Evolutionary conservation across 306 rosid genomes (phyloP).

Genomic region (Abrus precatorius): DNA sequence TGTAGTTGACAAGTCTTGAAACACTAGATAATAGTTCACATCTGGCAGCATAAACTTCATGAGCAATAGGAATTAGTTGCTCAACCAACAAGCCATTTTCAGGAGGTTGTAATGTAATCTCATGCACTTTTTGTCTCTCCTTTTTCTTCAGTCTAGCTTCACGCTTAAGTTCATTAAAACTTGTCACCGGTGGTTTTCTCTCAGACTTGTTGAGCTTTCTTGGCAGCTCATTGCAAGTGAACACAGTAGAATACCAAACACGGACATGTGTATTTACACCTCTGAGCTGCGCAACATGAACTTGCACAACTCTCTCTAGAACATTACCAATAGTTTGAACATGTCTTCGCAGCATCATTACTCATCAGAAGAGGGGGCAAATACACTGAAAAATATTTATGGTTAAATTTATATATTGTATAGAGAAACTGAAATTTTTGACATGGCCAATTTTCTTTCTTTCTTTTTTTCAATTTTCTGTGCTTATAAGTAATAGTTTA

Average conservation of each 20-base stretch:
- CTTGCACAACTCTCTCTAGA: conserved; percentile 43
- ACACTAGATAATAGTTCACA: conserved; percentile 57
- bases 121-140: conserved; percentile 61
- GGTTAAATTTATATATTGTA: background rate
- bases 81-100: conserved; percentile 71
- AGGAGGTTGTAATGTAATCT: conserved; percentile 62
- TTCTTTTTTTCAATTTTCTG: background rate
- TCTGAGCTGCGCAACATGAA: conserved; percentile 11
- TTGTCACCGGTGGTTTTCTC: conserved; percentile 69
- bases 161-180: conserved; percentile 69
- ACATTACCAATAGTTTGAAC: conserved; percentile 42
- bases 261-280: conserved; percentile 20
- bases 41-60: conserved; percentile 66
- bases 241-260: conserved; percentile 50
- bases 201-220: conserved; percentile 59
- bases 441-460: too few relatives aligned
- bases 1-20: conserved; percentile 59
- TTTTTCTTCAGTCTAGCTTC: conserved; percentile 64
- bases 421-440: background rate
- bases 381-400: conserved; percentile 18
- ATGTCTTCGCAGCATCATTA: conserved; percentile 54
- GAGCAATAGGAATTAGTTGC: conserved; percentile 67
- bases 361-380: conserved; percentile 21
- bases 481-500: background rate
- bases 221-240: conserved; percentile 46